Evolutionary conservation across 352 stramenopile genomes (phyloP), one percentile per base, ranked within the genome.

Genomic region (Phytophthora pistaciae): DNA sequence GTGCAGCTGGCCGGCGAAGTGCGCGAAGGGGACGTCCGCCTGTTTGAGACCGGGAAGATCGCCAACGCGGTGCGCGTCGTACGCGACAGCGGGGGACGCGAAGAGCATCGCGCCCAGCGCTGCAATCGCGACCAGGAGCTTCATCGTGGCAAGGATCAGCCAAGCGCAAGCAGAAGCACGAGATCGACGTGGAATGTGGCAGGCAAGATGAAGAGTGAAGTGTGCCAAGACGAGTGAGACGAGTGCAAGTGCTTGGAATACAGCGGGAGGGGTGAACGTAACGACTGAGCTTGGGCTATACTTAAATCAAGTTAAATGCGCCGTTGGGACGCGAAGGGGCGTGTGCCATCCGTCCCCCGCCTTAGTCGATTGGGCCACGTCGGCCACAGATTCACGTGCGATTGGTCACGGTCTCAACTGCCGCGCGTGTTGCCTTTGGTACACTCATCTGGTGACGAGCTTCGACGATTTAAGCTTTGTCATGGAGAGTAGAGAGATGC

Each of bases 1-100:
- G 27, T 88, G 79, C 10, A 93, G 38, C 23, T 91, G 86, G 5
- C 86, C 86, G 23, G 82, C 82, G 49, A 78, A 93, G 61, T 93
- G 86, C 36, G 77, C 67, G 72, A 93, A 93, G 14, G 76, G 56
- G 27, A 92, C 71, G 49, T 82, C 72, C n/a, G 36, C 11, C 18
- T 74, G 56, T 48, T 76, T 74, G 62, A 90, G 76, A 33, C 80
- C 78, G 3, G 85, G 85, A n/a, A 92, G 75, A 55, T 78, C 66
- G 27, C 66, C 67, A 23, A 92, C 78, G 7, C 79, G 65, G 58
- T 92, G 83, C 21, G 64, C 69, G 23, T 83, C 66, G 50, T 73
- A 65, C 33, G 70, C 56, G 8, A 44, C 49, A 1, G 27, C 21
- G 3, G 64, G 33, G 7, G 54, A 38, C 1, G 61, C 49, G 5